Percentiles rank a stretch among this genome's conserved stretches.
phyloP scores from a whole-genome alignment of 257 asterid species.

The Nicotiana tomentosiformis region DNA sequence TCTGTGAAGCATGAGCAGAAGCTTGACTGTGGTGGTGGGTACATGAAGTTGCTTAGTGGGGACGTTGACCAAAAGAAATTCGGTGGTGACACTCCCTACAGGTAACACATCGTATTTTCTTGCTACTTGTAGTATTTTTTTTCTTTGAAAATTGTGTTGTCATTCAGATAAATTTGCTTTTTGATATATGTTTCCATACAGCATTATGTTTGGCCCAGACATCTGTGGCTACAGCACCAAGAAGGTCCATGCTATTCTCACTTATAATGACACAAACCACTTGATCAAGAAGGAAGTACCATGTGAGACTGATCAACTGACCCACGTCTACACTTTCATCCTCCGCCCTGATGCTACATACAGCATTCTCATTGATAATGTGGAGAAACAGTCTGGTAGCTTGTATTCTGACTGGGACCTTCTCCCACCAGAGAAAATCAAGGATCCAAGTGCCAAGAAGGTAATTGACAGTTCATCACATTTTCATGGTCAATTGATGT shows the following conservation, averaged over 20 bases:
- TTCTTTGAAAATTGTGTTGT: background rate
- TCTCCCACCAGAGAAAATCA: conserved; percentile 79
- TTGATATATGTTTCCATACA: conserved; percentile 29
- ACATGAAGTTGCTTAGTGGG: conserved; percentile 91
- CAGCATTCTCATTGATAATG: conserved; percentile 86
- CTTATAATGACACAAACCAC: conserved; percentile 59
- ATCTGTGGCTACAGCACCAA: conserved; percentile 85
- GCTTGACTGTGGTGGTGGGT: conserved; percentile 99
- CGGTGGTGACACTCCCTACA: conserved; percentile 96
- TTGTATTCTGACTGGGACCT: conserved; percentile 91
- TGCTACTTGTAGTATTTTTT: background rate
- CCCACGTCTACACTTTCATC: conserved; percentile 86
- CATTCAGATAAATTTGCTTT: conserved; percentile 13
- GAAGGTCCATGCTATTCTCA: conserved; percentile 87
- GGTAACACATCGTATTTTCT: conserved; percentile 27
- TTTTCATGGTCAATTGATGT: background rate
- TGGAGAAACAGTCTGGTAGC: conserved; percentile 90
- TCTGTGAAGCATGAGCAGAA: conserved; percentile 98
- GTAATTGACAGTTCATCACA: conserved; percentile 29
- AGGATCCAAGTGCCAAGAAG: conserved; percentile 95
- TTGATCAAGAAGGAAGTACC: conserved; percentile 90
- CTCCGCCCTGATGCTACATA: conserved; percentile 96
- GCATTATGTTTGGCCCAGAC: conserved; percentile 98
- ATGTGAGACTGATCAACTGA: conserved; percentile 94
- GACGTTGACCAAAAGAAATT: conserved; percentile 84